These are phyloP conservation scores for Sporothrix schenckii DNA, from an alignment of 2,329 filamentous ascomycete genomes.

Conservation along the genomic window DNA sequence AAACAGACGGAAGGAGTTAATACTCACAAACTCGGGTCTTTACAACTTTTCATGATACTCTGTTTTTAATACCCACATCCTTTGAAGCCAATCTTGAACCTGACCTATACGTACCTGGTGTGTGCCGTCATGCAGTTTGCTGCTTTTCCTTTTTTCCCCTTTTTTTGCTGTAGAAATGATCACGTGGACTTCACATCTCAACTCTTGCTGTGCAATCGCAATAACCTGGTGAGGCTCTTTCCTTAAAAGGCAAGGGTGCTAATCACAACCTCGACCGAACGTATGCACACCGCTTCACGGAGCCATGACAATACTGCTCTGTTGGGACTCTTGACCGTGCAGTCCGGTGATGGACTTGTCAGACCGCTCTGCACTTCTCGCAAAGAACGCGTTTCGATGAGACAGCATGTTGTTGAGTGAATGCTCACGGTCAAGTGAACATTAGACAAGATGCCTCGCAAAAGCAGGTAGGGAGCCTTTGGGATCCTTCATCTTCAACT, in stretches of 20 bases:
- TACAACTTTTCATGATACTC: too few species aligned
- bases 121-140: not conserved
- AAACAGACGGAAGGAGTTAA: not conserved
- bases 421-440: not conserved
- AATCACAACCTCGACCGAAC: not conserved
- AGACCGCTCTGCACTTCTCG: not conserved
- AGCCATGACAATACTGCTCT: too few species aligned
- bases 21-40: not conserved
- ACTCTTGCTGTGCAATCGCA: not conserved
- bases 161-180: not conserved
- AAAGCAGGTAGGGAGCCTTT: not conserved
- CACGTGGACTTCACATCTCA: not conserved
- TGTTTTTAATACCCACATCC: too few species aligned
- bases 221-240: conserved; percentile 7
- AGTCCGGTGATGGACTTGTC: not conserved
- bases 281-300: conserved; percentile 5
- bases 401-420: not conserved
- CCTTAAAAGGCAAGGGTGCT: conserved; percentile 19
- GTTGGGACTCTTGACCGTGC: not conserved
- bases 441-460: not conserved
- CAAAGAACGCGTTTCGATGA: not conserved
- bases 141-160: not conserved
- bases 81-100: too few species aligned
- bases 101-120: not conserved
- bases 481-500: not conserved